Evolutionary conservation across 2,329 filamentous ascomycete genomes (phyloP), one percentile per base, ranked within the genome.

Genomic region (Aspergillus ustus): DNA sequence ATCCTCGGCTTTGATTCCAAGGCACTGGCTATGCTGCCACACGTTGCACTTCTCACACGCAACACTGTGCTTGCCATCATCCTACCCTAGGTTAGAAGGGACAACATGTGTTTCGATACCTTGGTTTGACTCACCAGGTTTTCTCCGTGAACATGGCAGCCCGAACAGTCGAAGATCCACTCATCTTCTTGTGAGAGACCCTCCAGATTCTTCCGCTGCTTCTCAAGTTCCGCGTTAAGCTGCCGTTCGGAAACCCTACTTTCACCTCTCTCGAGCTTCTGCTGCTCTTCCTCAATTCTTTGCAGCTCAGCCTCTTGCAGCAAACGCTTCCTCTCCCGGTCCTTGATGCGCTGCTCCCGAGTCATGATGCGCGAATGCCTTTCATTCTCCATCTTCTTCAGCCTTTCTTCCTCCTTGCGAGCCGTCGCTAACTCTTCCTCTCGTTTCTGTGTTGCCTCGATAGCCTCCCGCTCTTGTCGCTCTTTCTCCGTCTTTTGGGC

Each of bases 11-110:
- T 86, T 85, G 65, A 98, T 91, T 45, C 89, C 90, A 62, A 97
- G 85, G 73, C 95, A 99, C 70, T 91, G 92, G 82, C 93, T 96
- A 73, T 99, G 95, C 75, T 98, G 94, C 95, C 95, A 99, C 52
- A 96, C 89, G 73, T 90, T 96, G 81, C 95, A 99, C 67, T 84
- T 89, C 73, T 99, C 95, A 78, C 95, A 99, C 29, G 93, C 91
- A 66, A 99, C 89, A 74, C 93, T 97, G 73, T 97, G 93, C 7
- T 92, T 90, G 40, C 95, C 95, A 74, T 98, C 95, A 70, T 99
- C 95, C 84, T 86, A 64, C 17, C 7, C 34, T 50, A 46, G 28
- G 63, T 76, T 56, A 75, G 70, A 68, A 46, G 64, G 62, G 17
- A 19, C 25, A 22, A 7, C 22, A 2, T 8, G 13, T 13, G 13